Conservation (phyloP, 768 basidiomycete species). For the Pluteus cervinus region DNA sequence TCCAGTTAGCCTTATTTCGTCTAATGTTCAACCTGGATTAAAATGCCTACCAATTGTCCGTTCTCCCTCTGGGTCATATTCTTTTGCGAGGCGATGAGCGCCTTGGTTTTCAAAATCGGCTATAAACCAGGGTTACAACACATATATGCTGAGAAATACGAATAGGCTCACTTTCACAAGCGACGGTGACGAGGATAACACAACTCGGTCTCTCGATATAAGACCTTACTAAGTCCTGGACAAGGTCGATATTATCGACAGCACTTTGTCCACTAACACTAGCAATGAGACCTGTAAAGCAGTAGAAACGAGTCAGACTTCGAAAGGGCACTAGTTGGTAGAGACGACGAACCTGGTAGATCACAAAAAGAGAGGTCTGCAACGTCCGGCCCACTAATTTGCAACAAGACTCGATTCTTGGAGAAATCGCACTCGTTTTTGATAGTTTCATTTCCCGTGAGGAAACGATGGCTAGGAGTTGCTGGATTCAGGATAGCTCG, state of each 20-base stretch:
- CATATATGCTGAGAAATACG: neutral
- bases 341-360: constrained; percentile 38
- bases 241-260: constrained; percentile 52
- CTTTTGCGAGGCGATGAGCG: constrained; percentile 58
- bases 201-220: constrained; percentile 63
- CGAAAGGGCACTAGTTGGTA: too few species aligned
- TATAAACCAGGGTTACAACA: constrained; percentile 16
- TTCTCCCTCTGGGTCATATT: constrained; percentile 53
- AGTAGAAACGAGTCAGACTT: neutral
- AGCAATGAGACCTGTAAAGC: constrained; percentile 46
- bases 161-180: constrained; percentile 54
- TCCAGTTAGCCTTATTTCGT: neutral
- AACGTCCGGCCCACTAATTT: constrained; percentile 53
- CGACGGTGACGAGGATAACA: constrained; percentile 51
- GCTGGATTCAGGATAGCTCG: constrained; percentile 59
- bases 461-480: constrained; percentile 24
- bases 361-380: constrained; percentile 64
- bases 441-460: constrained; percentile 26
- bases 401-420: constrained; percentile 47
- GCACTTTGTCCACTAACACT: constrained; percentile 45
- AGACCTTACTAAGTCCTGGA: constrained; percentile 47
- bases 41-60: constrained; percentile 63
- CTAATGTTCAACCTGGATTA: neutral
- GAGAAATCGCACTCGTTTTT: constrained; percentile 37
- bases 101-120: constrained; percentile 82